These are phyloP conservation scores for Leersia perrieri DNA, from an alignment of 176 grass and related monocot species.

Conservation along the genomic window DNA sequence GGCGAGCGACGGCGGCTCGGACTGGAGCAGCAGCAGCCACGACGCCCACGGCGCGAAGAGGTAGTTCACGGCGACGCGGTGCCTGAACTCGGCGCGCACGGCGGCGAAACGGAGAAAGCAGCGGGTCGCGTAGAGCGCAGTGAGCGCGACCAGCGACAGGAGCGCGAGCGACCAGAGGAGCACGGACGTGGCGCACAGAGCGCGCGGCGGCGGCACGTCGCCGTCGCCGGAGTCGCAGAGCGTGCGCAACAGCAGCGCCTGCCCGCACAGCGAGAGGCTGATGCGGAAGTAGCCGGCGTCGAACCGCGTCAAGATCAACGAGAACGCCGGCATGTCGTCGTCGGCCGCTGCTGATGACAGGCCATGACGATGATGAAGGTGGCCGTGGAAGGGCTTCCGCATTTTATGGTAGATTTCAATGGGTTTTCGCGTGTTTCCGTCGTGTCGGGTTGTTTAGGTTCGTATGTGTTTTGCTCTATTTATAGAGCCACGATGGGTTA, in stretches of 20 bases:
- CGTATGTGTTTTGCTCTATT: neutral
- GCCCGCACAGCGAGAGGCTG: slow-evolving; percentile 58
- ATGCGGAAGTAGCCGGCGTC: slow-evolving; percentile 79
- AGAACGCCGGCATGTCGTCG: neutral
- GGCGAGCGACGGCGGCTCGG: slow-evolving; percentile 42
- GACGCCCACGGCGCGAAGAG: slow-evolving; percentile 79
- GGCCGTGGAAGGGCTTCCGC: neutral
- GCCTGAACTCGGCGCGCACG: slow-evolving; percentile 65
- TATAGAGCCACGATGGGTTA: neutral
- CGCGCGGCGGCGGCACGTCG: neutral
- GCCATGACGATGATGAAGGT: too few relatives aligned
- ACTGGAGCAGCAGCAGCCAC: slow-evolving; percentile 66
- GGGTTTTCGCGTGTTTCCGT: too few relatives aligned
- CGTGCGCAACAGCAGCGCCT: slow-evolving; percentile 73
- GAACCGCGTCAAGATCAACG: slow-evolving; percentile 44
- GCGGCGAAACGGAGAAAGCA: slow-evolving; percentile 48
- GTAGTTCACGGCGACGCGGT: slow-evolving; percentile 81
- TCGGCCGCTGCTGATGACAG: too few relatives aligned
- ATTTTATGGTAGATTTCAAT: neutral
- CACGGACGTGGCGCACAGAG: slow-evolving; percentile 29
- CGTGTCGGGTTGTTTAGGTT: neutral
- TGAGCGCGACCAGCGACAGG: slow-evolving; percentile 52
- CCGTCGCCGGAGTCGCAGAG: slow-evolving; percentile 28
- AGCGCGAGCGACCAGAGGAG: slow-evolving; percentile 68
- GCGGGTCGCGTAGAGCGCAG: slow-evolving; percentile 47